Conservation (phyloP, 1,284 basidiomycete species). For the Cutaneotrichosporon curvatum region DNA sequence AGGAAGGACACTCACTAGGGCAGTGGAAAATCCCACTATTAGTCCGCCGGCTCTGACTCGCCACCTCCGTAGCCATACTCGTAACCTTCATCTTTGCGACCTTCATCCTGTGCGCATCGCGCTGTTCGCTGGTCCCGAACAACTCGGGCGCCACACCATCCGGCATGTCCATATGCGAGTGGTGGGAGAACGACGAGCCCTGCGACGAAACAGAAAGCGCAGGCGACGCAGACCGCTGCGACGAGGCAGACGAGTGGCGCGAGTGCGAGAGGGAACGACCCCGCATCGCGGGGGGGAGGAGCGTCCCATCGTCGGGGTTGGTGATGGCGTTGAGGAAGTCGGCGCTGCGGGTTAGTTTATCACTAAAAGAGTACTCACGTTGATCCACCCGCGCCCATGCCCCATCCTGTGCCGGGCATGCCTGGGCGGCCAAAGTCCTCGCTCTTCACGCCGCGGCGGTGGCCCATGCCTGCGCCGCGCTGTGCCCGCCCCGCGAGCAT, state of each 20-base stretch:
- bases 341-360: constrained; percentile 24
- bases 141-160: constrained; percentile 20
- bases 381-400: constrained; percentile 36
- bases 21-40: constrained; percentile 88
- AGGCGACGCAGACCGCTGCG: constrained; percentile 35
- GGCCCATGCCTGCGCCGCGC: constrained; percentile 24
- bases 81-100: constrained; percentile 90
- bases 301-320: constrained; percentile 37
- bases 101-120: constrained; percentile 29
- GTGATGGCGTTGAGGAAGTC: constrained; percentile 43
- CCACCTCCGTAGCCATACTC: constrained; percentile 86
- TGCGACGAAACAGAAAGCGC: constrained; percentile 40
- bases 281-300: constrained; percentile 34
- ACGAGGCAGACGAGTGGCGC: constrained; percentile 37
- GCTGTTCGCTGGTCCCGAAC: constrained; percentile 5
- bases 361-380: constrained; percentile 31
- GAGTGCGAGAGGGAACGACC: constrained; percentile 35
- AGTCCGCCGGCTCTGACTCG: constrained; percentile 76
- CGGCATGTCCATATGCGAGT: constrained; percentile 37
- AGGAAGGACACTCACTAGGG: constrained; percentile 55
- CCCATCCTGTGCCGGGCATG: constrained; percentile 34
- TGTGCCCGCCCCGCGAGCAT: constrained; percentile 18
- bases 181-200: constrained; percentile 34
- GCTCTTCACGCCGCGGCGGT: constrained; percentile 36
- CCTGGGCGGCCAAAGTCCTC: constrained; percentile 39